A percentile compares a stretch with the other conserved stretches of the same genome.
phyloP scores from a whole-genome alignment of 2,329 filamentous ascomycete genomes.

The Claviceps sp. region DNA sequence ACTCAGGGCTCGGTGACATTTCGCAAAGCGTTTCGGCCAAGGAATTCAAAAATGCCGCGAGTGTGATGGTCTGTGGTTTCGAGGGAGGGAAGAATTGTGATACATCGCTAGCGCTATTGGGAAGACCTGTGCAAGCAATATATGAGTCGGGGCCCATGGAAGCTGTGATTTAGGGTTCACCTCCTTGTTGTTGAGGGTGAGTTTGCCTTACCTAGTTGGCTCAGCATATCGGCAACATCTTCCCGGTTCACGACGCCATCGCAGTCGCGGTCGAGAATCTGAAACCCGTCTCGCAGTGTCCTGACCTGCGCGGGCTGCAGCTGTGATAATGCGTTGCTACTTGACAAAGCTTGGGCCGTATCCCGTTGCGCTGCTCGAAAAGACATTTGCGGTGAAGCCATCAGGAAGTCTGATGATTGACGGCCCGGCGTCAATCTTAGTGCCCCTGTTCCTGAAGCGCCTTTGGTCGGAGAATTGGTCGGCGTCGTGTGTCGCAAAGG shows the following conservation, averaged over 20 bases:
- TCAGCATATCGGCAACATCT: slow-evolving; percentile 77
- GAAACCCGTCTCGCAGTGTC: slow-evolving; percentile 82
- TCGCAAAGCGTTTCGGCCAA: slow-evolving; percentile 61
- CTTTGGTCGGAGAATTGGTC: slow-evolving; percentile 45
- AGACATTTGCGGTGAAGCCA: slow-evolving; percentile 23
- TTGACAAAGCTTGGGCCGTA: slow-evolving; percentile 23
- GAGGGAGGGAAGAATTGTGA: slow-evolving; percentile 70
- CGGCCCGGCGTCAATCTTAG: slow-evolving; percentile 25
- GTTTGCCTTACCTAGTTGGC: slow-evolving; percentile 53
- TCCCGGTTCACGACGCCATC: slow-evolving; percentile 72
- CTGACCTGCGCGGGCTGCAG: slow-evolving; percentile 73
- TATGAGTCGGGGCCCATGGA: no score
- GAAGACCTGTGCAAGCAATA: slow-evolving; percentile 44
- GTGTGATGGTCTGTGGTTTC: slow-evolving; percentile 57
- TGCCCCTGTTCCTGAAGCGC: slow-evolving; percentile 12
- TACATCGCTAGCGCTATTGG: slow-evolving; percentile 57
- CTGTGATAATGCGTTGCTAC: slow-evolving; percentile 50
- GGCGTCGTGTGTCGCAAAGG: slow-evolving; percentile 52
- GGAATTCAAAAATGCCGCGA: slow-evolving; percentile 75
- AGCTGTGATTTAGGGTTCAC: not conserved
- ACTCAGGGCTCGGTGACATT: slow-evolving; percentile 65
- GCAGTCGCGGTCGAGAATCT: slow-evolving; percentile 81
- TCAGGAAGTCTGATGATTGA: slow-evolving; percentile 19
- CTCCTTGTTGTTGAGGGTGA: not conserved
- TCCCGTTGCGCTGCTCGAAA: slow-evolving; percentile 17